These are phyloP conservation scores for Cadophora sp. DNA, from an alignment of 2,329 filamentous ascomycete species.

Conservation along the genomic window DNA sequence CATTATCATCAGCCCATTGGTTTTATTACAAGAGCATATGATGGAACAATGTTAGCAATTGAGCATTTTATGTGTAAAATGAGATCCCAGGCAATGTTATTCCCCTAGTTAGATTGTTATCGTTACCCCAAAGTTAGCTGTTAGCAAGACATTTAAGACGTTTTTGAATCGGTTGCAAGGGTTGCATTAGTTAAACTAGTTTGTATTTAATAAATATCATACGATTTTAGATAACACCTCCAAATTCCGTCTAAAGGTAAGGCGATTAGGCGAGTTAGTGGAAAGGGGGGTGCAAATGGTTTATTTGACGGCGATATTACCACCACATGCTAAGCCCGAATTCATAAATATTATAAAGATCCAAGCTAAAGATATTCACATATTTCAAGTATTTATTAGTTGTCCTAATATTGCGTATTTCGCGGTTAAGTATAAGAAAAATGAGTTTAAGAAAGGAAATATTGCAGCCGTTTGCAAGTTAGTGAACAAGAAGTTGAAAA, in stretches of 20 bases:
- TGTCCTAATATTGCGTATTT: too few species aligned
- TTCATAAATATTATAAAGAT: slow-evolving; percentile 16
- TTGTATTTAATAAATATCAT: background rate
- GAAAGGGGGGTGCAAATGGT: too few species aligned
- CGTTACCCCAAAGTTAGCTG: background rate
- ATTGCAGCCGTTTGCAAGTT: too few species aligned
- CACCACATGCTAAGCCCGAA: background rate
- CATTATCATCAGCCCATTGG: slow-evolving; percentile 15
- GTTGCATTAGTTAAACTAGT: slow-evolving; percentile 10
- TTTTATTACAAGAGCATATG: slow-evolving; percentile 21
- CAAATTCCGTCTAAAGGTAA: slow-evolving; percentile 15
- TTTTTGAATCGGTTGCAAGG: slow-evolving; percentile 18
- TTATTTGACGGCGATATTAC: background rate
- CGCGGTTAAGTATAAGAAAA: too few species aligned
- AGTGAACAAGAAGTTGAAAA: too few species aligned
- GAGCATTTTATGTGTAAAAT: background rate
- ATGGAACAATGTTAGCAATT: slow-evolving; percentile 16
- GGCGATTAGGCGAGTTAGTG: slow-evolving; percentile 10
- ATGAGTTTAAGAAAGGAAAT: too few species aligned
- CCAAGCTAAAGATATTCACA: background rate
- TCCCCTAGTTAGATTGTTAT: background rate
- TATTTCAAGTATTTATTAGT: background rate
- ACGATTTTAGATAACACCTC: slow-evolving; percentile 9
- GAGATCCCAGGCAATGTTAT: background rate
- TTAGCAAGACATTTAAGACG: slow-evolving; percentile 17